These are phyloP conservation scores for Podospora appendiculata DNA, from an alignment of 495 filamentous ascomycete species.

Conservation along the genomic window DNA sequence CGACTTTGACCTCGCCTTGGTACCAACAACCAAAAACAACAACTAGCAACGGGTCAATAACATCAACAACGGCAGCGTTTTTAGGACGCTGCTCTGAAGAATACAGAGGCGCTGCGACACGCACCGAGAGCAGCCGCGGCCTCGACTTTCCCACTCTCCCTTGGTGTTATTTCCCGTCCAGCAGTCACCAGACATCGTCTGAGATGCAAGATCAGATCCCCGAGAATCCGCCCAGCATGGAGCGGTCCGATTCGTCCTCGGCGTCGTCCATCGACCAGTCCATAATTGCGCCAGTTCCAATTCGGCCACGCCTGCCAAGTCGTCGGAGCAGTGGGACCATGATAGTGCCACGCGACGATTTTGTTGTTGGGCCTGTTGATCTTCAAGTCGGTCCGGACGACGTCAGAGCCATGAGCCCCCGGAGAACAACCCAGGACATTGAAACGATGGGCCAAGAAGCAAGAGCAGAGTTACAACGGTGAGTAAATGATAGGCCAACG, in stretches of 20 bases:
- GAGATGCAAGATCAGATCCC: too few relatives aligned
- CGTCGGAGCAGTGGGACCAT: slow-evolving; percentile 75
- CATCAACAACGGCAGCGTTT: too few relatives aligned
- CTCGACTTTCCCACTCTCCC: too few relatives aligned
- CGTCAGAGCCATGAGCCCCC: slow-evolving; percentile 89
- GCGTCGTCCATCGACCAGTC: slow-evolving; percentile 26
- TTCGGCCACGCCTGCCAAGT: slow-evolving; percentile 46
- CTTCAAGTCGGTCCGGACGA: slow-evolving; percentile 70
- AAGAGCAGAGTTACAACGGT: slow-evolving; percentile 47
- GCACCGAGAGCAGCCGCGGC: too few relatives aligned
- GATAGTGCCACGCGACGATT: slow-evolving; percentile 67
- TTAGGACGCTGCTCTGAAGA: too few relatives aligned
- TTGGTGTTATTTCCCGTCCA: too few relatives aligned
- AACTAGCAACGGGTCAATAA: too few relatives aligned
- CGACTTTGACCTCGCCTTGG: too few relatives aligned
- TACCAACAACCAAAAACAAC: too few relatives aligned
- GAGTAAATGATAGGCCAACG: slow-evolving; percentile 40
- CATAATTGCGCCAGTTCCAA: slow-evolving; percentile 36
- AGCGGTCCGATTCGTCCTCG: slow-evolving; percentile 31
- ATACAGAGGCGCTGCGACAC: too few relatives aligned
- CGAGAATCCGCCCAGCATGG: slow-evolving; percentile 4
- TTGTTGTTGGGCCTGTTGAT: slow-evolving; percentile 57
- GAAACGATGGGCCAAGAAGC: slow-evolving; percentile 79
- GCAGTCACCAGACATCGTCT: too few relatives aligned
- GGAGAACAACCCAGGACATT: slow-evolving; percentile 81